Percentiles rank a stretch among this genome's conserved stretches.
Conservation (phyloP, 106 monocot species). For the Posidonia australis region DNA sequence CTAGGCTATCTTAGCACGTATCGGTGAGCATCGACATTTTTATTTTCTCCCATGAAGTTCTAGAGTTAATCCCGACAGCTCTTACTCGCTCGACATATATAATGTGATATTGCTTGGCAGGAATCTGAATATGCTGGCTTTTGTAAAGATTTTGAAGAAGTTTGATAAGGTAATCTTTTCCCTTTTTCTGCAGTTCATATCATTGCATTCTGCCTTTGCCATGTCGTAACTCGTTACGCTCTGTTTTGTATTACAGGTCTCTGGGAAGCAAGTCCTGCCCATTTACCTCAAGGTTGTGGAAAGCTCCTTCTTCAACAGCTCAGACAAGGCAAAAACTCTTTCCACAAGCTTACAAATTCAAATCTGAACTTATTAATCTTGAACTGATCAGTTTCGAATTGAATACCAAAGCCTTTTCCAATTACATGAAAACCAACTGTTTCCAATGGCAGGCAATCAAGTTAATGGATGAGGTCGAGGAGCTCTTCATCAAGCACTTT, state of each 20-base stretch:
- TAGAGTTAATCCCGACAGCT: no score
- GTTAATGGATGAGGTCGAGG: slow-evolving; percentile 78
- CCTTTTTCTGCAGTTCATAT: background rate
- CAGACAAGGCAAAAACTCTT: slow-evolving; percentile 45
- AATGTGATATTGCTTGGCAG: slow-evolving; percentile 27
- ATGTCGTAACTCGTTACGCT: background rate
- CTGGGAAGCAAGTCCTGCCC: slow-evolving; percentile 56
- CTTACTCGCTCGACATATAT: background rate
- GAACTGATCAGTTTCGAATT: no score
- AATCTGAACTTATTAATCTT: no score
- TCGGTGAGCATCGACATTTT: slow-evolving; percentile 25
- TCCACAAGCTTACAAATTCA: background rate
- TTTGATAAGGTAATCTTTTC: slow-evolving; percentile 99
- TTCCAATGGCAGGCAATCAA: slow-evolving; percentile 49
- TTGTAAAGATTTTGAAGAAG: slow-evolving; percentile 93
- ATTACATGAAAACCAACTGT: no score
- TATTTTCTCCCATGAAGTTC: background rate
- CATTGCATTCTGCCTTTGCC: background rate
- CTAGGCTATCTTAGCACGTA: slow-evolving; percentile 73
- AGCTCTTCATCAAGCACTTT: slow-evolving; percentile 70
- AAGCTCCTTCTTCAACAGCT: slow-evolving; percentile 94
- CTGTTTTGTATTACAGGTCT: slow-evolving; percentile 36
- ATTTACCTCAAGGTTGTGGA: slow-evolving; percentile 86
- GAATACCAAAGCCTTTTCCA: no score
- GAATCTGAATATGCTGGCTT: slow-evolving; percentile 91